Conservation (phyloP, 2,329 filamentous ascomycete species). For the Drechmeria coniospora region DNA sequence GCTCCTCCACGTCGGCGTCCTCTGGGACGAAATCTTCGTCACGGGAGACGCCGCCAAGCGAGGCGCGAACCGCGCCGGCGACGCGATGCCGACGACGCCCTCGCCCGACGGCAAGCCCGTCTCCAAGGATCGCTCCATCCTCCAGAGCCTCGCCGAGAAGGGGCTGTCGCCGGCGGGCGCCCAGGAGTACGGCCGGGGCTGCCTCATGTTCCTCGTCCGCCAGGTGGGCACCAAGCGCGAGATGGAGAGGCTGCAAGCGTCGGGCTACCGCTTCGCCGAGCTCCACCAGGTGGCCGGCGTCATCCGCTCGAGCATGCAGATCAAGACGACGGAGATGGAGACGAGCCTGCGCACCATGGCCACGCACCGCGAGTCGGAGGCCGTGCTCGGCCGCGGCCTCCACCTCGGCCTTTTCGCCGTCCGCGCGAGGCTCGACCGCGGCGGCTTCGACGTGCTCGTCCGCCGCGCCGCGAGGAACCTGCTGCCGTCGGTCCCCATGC, state of each 20-base stretch:
- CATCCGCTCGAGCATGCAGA: constrained; percentile 60
- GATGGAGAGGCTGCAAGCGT: constrained; percentile 46
- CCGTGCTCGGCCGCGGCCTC: constrained; percentile 34
- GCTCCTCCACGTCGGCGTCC: constrained; percentile 46
- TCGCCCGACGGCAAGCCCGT: neutral
- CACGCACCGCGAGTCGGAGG: constrained; percentile 32
- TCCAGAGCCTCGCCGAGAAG: constrained; percentile 25
- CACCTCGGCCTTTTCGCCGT: constrained; percentile 45
- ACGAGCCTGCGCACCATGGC: constrained; percentile 49
- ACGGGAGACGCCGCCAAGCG: constrained; percentile 31
- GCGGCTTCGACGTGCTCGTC: constrained; percentile 50
- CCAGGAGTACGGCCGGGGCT: constrained; percentile 47
- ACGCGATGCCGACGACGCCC: neutral
- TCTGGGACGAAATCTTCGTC: constrained; percentile 62
- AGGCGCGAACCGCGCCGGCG: too few relatives aligned
- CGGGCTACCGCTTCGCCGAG: constrained; percentile 66
- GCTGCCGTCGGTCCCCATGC: constrained; percentile 42
- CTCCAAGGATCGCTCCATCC: constrained; percentile 8
- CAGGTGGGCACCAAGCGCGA: constrained; percentile 42
- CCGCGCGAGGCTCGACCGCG: constrained; percentile 31
- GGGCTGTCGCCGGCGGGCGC: constrained; percentile 11
- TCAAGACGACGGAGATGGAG: constrained; percentile 46
- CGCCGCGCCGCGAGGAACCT: constrained; percentile 39
- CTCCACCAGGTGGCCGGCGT: constrained; percentile 51
- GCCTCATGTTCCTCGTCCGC: constrained; percentile 67